A percentile compares a stretch with the other conserved stretches of the same genome.
These are phyloP conservation scores for Fragaria ananassa DNA, from an alignment of 306 rosid genomes.

Conservation along the genomic window DNA sequence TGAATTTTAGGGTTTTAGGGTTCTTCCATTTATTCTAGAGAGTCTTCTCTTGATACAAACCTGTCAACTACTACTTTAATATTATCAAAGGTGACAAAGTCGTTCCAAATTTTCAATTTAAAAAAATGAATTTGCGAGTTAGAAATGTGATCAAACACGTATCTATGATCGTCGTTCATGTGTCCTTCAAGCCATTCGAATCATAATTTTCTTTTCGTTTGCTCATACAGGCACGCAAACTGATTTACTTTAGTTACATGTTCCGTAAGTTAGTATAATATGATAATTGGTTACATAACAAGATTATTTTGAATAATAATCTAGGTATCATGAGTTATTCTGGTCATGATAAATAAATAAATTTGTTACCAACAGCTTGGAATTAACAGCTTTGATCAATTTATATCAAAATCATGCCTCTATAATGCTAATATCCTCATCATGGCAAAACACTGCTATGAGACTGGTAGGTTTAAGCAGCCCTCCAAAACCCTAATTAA, in stretches of 20 bases:
- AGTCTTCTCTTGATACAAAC: conserved; percentile 39
- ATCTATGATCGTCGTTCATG: conserved; percentile 11
- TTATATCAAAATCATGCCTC: background rate
- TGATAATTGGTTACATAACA: conserved; percentile 33
- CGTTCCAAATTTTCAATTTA: conserved; percentile 4
- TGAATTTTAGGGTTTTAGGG: conserved; percentile 41
- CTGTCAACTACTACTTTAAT: conserved; percentile 37
- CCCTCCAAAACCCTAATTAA: background rate
- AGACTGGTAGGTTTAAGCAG: background rate
- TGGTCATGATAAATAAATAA: background rate
- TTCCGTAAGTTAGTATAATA: background rate
- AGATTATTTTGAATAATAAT: conserved; percentile 18
- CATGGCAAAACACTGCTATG: background rate
- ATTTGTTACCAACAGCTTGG: background rate
- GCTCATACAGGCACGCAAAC: conserved; percentile 15
- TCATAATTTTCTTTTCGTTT: background rate
- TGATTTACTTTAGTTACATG: conserved; percentile 1
- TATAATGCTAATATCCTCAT: background rate
- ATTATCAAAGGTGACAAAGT: conserved; percentile 35
- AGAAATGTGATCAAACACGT: conserved; percentile 18
- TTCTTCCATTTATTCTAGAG: conserved; percentile 18
- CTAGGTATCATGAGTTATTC: background rate
- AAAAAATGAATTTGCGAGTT: background rate
- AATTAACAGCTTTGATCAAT: background rate
- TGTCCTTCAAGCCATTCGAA: background rate